Evolutionary conservation across 1,139 yeast species (phyloP).

Genomic region (Blastobotrys proliferans): DNA sequence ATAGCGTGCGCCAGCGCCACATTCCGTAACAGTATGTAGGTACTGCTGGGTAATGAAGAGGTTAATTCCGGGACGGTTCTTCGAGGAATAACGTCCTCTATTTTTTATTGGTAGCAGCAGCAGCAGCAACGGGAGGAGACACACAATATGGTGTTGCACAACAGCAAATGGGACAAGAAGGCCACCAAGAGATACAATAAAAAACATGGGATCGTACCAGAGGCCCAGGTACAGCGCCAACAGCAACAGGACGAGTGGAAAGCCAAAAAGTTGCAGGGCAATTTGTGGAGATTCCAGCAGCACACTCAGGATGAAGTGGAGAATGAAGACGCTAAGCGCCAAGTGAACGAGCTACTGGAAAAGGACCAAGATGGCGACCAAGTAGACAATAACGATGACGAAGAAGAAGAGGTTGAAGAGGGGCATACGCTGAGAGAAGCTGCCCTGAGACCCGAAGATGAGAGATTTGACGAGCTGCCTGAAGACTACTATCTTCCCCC

Average conservation of each 20-base stretch:
- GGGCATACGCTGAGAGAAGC: conserved; percentile 13
- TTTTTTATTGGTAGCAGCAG: too few species aligned
- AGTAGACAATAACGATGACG: conserved; percentile 4
- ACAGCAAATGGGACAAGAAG: conserved; percentile 29
- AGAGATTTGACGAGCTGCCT: background rate
- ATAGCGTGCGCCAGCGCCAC: too few species aligned
- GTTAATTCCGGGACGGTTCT: too few species aligned
- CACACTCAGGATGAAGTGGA: conserved; percentile 1
- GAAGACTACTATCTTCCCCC: conserved; percentile 10
- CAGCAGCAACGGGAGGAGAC: background rate
- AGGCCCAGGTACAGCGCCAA: conserved; percentile 3
- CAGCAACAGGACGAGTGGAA: conserved; percentile 11
- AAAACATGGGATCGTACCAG: conserved; percentile 25
- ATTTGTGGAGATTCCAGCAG: conserved; percentile 15
- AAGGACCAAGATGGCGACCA: conserved; percentile 3
- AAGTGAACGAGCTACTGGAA: conserved; percentile 7
- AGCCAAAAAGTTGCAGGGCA: conserved; percentile 11
- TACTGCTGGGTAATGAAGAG: too few species aligned
- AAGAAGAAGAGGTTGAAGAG: conserved; percentile 7
- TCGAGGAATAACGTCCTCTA: too few species aligned
- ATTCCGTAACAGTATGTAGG: too few species aligned
- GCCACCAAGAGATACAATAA: conserved; percentile 25
- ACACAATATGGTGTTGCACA: conserved; percentile 26
- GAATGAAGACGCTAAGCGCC: conserved; percentile 8
- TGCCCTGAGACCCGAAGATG: conserved; percentile 6